These are phyloP conservation scores for Euphrasia confusa DNA, from an alignment of 257 asterid genomes.

Conservation along the genomic window DNA sequence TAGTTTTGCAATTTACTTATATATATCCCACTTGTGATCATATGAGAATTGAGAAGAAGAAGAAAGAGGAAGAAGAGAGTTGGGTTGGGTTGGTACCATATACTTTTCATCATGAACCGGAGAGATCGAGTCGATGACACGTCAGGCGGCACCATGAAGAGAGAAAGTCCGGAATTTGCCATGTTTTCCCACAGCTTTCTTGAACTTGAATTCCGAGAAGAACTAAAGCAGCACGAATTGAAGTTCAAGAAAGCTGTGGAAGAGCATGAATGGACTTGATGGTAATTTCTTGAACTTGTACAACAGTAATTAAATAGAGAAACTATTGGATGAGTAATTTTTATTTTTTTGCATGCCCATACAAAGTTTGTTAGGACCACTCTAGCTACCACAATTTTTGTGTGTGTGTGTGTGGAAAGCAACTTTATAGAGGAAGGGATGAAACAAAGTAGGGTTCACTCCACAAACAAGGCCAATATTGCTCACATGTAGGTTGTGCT, in stretches of 20 bases:
- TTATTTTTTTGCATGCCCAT: not conserved
- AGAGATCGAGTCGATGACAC: not conserved
- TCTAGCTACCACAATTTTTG: conserved; percentile 3
- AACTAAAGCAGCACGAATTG: not conserved
- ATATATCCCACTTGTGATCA: too few species aligned
- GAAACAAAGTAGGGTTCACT: conserved; percentile 6
- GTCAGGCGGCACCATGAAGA: not conserved
- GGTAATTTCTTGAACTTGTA: not conserved
- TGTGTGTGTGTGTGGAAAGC: not conserved
- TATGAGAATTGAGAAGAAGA: not conserved
- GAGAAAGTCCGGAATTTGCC: conserved; percentile 4
- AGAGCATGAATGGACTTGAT: conserved; percentile 42
- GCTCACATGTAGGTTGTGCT: conserved; percentile 1
- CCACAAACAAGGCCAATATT: conserved; percentile 3
- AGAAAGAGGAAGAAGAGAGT: too few species aligned
- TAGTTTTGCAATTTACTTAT: not conserved
- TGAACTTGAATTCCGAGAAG: not conserved
- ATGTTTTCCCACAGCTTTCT: conserved; percentile 11
- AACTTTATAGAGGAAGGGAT: not conserved
- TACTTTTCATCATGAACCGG: not conserved
- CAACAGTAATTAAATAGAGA: not conserved
- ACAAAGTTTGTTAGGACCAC: not conserved
- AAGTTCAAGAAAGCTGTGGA: conserved; percentile 99
- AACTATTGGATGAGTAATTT: not conserved
- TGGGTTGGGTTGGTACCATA: too few species aligned